phyloP scores from a whole-genome alignment of 148 eudicot species.

The Diospyros lotus region DNA sequence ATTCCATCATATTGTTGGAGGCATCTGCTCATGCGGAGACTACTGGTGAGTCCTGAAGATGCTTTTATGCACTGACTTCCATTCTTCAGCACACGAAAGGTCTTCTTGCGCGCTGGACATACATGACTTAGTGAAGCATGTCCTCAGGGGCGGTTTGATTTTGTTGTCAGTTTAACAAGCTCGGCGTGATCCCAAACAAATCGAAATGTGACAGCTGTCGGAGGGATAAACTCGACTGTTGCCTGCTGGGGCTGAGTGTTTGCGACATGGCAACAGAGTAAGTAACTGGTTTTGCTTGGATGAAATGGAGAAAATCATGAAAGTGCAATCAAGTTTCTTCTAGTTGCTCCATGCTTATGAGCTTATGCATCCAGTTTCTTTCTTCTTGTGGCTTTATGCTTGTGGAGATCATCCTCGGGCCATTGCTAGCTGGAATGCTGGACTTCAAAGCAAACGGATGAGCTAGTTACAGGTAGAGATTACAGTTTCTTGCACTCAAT shows the following conservation, averaged over 20 bases:
- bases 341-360: neutral
- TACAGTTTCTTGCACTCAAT: neutral
- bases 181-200: neutral
- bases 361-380: too few species aligned
- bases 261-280: neutral
- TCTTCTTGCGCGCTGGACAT: neutral
- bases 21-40: constrained; percentile 71
- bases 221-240: neutral
- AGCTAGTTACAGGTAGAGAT: neutral
- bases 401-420: too few species aligned
- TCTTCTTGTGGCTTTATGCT: too few species aligned
- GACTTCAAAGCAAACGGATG: neutral
- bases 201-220: neutral
- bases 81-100: neutral
- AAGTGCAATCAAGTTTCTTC: neutral
- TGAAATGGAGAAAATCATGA: neutral
- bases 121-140: neutral
- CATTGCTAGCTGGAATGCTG: too few species aligned
- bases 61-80: neutral
- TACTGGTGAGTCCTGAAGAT: constrained; percentile 47
- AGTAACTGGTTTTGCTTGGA: neutral
- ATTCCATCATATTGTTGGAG: constrained; percentile 62
- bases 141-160: neutral
- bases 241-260: neutral
- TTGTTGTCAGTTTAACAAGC: neutral